Evolutionary conservation across 2,329 filamentous ascomycete species (phyloP).

Genomic region (Stemphylium lycopersici): DNA sequence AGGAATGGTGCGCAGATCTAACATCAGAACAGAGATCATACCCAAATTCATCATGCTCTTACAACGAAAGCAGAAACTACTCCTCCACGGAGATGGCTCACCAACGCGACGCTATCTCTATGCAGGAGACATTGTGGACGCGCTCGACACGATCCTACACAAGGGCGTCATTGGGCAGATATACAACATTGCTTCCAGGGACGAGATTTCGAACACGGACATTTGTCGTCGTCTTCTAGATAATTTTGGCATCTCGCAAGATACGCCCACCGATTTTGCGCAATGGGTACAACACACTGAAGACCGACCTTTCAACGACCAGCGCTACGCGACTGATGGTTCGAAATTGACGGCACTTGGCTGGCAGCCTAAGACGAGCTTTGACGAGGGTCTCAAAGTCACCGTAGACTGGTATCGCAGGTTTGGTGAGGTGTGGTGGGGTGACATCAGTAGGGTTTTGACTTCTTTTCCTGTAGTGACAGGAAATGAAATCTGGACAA

Average conservation of each 20-base stretch:
- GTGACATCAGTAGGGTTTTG: conserved; percentile 48
- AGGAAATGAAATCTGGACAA: conserved; percentile 50
- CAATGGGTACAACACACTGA: conserved; percentile 76
- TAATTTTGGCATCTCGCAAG: conserved; percentile 61
- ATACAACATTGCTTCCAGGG: conserved; percentile 81
- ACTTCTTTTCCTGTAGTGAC: conserved; percentile 49
- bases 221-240: conserved; percentile 70
- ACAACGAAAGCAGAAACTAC: conserved; percentile 68
- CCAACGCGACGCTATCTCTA: conserved; percentile 79
- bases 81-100: conserved; percentile 77
- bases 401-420: conserved; percentile 50
- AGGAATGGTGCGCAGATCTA: conserved; percentile 3
- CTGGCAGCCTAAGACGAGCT: conserved; percentile 45
- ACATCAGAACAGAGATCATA: conserved; percentile 70
- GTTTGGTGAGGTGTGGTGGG: conserved; percentile 51
- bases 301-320: conserved; percentile 69
- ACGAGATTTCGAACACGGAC: conserved; percentile 77
- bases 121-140: conserved; percentile 79
- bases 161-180: conserved; percentile 74
- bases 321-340: conserved; percentile 49
- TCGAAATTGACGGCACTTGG: conserved; percentile 47
- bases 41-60: conserved; percentile 80
- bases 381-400: conserved; percentile 43
- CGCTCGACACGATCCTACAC: conserved; percentile 84
- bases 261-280: conserved; percentile 56